Base-by-base conservation (phyloP, 2,329 filamentous ascomycete genomes). In the Neofusicoccum kwambonambiense region DNA sequence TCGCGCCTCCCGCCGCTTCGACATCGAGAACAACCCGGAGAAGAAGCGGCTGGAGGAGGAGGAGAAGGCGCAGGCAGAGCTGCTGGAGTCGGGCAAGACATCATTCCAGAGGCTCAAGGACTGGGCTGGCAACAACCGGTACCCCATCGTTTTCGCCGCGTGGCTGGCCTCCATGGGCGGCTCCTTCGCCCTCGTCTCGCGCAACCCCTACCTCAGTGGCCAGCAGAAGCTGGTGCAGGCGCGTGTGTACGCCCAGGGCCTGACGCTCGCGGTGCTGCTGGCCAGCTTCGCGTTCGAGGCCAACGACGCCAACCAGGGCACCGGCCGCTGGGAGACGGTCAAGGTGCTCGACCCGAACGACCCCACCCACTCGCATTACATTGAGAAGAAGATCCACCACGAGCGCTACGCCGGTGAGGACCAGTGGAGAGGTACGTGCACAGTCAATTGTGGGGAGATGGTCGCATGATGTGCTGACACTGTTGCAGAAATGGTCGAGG, bases 201-300 rank as follows among this genome's bases (percentile, higher is more conserved):
- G 92, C 68, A 92, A 92, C 76, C 88, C 86, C 69, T 91, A 89
- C 75, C 83, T 96, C 52, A 87, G 85, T 57, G 89, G 87, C 2
- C 81, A 86, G 67, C 93, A 97, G 83, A 97, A 97, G 84, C 81
- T 97, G 22, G 93, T 97, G 15, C 93, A 97, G 84, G 93, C 93
- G 27, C 89, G 93, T 86, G 90, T 97, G 69, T 97, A 97, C 79
- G 93, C 93, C 3, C 93, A 97, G 82, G 92, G 91, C 5, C 81
- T 96, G 71, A 96, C 93, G 4, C 82, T 97, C 52, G 90, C 89
- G 68, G 92, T 97, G 60, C 83, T 97, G 64, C 86, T 96, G 74
- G 87, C 91, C 64, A 90, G 88, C 37, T 92, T 94, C 52, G 90
- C 87, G 11, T 90, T 97, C 71, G 93, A 97, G 86, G 85, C 88